Evolutionary conservation across 2,329 filamentous ascomycete genomes (phyloP).

Genomic region (Graphilbum ipis-grandicollis): DNA sequence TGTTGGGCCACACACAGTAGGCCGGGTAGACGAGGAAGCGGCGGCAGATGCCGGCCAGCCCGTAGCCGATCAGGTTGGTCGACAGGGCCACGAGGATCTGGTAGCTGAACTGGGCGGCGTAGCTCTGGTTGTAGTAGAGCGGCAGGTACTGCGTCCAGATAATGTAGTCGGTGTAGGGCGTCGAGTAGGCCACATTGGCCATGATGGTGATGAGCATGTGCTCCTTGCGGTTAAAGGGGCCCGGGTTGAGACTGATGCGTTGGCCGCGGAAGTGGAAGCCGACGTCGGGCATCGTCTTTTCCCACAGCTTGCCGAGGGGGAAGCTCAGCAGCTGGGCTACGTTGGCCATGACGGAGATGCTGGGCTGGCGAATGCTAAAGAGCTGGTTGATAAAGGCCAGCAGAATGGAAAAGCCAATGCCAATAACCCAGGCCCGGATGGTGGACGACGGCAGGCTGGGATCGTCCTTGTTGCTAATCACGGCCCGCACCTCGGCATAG

Average conservation of each 20-base stretch:
- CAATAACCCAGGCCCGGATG: slow-evolving; percentile 35
- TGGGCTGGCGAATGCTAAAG: slow-evolving; percentile 37
- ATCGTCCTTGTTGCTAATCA: slow-evolving; percentile 40
- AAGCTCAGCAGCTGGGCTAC: slow-evolving; percentile 40
- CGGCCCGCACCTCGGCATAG: slow-evolving; percentile 38
- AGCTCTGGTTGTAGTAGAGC: slow-evolving; percentile 16
- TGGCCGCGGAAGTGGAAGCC: slow-evolving; percentile 29
- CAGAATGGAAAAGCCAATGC: slow-evolving; percentile 28
- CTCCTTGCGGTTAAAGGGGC: slow-evolving; percentile 41
- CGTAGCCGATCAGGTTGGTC: slow-evolving; percentile 38
- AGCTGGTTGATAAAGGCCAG: slow-evolving; percentile 38
- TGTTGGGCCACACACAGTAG: slow-evolving; percentile 33
- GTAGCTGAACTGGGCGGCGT: slow-evolving; percentile 28
- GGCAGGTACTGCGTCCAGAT: slow-evolving; percentile 26
- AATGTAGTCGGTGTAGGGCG: slow-evolving; percentile 21
- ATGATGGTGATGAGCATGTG: slow-evolving; percentile 42
- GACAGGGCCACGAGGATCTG: slow-evolving; percentile 32
- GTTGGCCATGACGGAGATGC: slow-evolving; percentile 34
- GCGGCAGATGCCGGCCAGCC: slow-evolving; percentile 30
- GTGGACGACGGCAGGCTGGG: slow-evolving; percentile 31
- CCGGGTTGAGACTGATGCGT: slow-evolving; percentile 34
- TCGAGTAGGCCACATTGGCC: slow-evolving; percentile 34
- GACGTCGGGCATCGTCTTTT: slow-evolving; percentile 30
- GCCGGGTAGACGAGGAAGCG: slow-evolving; percentile 34
- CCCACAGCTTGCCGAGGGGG: slow-evolving; percentile 34